Base-by-base conservation (phyloP, 177 flowering plant genomes). In the Vitis hybrid region DNA sequence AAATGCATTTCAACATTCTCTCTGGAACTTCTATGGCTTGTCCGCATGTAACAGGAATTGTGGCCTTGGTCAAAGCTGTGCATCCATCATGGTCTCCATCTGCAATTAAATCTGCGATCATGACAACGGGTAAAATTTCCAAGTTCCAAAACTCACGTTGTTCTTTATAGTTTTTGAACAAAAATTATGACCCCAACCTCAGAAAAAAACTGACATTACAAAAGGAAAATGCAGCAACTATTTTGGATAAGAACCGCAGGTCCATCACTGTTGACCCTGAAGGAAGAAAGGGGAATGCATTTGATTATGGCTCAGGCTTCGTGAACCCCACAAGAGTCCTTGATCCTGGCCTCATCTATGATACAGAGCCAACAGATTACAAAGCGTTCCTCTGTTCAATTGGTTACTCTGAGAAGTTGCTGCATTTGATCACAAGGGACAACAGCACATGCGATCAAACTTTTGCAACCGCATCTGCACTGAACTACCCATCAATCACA, bases 11-110 rank as follows among this genome's bases (percentile, higher is more conserved):
- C 78, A 90, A 86, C 83, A 84, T 89, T 62, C 82, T 89, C 49
- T 92, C 97, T 10, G 97, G 97, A 72, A 92, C 96, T 70, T 92
- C 97, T 55, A 89, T 90, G 95, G 84, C 97, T 65, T 90, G 96
- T 70, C 97, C 97, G 5, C 97, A 92, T 66, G 83, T 89, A 19
- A 82, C 97, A 5, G 97, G 93, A 56, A 81, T 88, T 57, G 90
- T 79, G 2, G 80, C 94, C 57, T 77, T 87, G 74, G 69, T 90
- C 60, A 90, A 86, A 78, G 78, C 97, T 13, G 86, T 88, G 52
- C 72, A 92, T 76, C 90, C 96, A 12, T 63, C 77, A 3, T 92
- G 97, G 97, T 83, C 93, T 61, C 92, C 95, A 14, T 76, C 97
- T 4, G 90, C 94, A 11, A 89, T 92, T 69, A 90, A 84, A 79